phyloP scores from a whole-genome alignment of 805 yeast genomes.

The Candida silvicultrix region DNA sequence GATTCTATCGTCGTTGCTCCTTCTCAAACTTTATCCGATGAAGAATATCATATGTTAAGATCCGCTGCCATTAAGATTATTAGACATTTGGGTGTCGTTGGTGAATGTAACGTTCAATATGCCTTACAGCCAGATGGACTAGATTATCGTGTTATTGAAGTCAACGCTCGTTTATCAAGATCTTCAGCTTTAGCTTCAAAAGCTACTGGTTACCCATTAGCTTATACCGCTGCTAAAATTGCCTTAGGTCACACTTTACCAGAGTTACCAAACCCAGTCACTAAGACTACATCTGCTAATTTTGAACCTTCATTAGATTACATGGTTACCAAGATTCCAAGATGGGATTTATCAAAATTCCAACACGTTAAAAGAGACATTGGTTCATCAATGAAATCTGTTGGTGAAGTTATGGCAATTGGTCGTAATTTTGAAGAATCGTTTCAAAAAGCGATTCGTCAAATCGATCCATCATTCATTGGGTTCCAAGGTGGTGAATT shows the following conservation, averaged over 20 bases:
- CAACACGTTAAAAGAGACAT: slow-evolving; percentile 91
- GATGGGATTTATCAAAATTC: slow-evolving; percentile 97
- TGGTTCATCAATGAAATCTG: slow-evolving; percentile 97
- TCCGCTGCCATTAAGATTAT: slow-evolving; percentile 96
- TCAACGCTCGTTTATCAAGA: slow-evolving; percentile 93
- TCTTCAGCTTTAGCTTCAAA: slow-evolving; percentile 97
- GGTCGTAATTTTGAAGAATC: slow-evolving; percentile 98
- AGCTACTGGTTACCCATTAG: slow-evolving; percentile 98
- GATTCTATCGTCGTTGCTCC: slow-evolving; percentile 99
- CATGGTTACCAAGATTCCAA: slow-evolving; percentile 94
- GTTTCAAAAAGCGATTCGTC: slow-evolving; percentile 95
- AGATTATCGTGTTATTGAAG: slow-evolving; percentile 95
- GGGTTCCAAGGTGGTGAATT: slow-evolving; percentile 88
- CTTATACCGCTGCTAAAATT: slow-evolving; percentile 97
- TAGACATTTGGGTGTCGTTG: slow-evolving; percentile 97
- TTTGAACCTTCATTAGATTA: slow-evolving; percentile 97
- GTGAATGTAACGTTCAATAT: slow-evolving; percentile 98
- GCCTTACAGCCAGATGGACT: slow-evolving; percentile 94
- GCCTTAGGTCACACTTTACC: slow-evolving; percentile 93
- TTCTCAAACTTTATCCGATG: slow-evolving; percentile 93
- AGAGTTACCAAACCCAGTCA: slow-evolving; percentile 92
- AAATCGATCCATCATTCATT: slow-evolving; percentile 82
- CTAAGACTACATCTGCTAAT: slow-evolving; percentile 92
- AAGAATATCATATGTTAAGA: slow-evolving; percentile 96
- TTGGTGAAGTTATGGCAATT: slow-evolving; percentile 98